phyloP scores from a whole-genome alignment of 1,139 yeast species.

The Yamadazyma membranifaciens region DNA sequence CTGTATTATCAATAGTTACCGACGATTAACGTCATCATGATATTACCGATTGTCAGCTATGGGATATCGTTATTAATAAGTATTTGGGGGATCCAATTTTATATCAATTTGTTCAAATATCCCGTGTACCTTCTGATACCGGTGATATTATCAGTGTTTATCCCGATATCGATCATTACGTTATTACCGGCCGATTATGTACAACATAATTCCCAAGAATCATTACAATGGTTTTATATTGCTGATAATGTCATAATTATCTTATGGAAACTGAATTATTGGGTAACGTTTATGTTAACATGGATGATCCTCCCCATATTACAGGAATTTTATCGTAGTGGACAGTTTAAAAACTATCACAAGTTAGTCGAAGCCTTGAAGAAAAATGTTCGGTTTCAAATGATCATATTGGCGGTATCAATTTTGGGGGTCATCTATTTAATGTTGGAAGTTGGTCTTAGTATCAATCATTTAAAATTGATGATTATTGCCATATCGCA shows the following conservation, averaged over 20 bases:
- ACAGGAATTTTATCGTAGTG: slow-evolving; percentile 72
- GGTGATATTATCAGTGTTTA: slow-evolving; percentile 38
- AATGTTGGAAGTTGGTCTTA: slow-evolving; percentile 59
- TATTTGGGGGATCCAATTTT: slow-evolving; percentile 34
- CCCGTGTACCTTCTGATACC: slow-evolving; percentile 36
- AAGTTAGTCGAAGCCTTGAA: slow-evolving; percentile 57
- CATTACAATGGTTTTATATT: slow-evolving; percentile 25
- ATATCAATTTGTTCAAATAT: slow-evolving; percentile 35
- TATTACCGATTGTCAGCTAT: slow-evolving; percentile 19
- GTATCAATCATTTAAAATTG: slow-evolving; percentile 56
- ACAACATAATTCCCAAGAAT: slow-evolving; percentile 18
- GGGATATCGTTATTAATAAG: slow-evolving; percentile 27
- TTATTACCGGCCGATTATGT: slow-evolving; percentile 44
- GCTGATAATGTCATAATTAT: slow-evolving; percentile 47
- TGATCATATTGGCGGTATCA: slow-evolving; percentile 54
- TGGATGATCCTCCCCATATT: slow-evolving; percentile 72
- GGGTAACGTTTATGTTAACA: slow-evolving; percentile 75
- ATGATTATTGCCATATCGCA: slow-evolving; percentile 76
- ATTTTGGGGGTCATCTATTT: slow-evolving; percentile 58
- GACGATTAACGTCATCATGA: too few relatives aligned
- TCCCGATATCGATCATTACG: slow-evolving; percentile 42
- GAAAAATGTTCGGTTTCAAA: slow-evolving; percentile 59
- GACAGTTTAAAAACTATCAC: slow-evolving; percentile 50
- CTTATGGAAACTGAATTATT: slow-evolving; percentile 74
- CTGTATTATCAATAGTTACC: too few relatives aligned